Evolutionary conservation across 176 grass and related monocot genomes (phyloP).

Genomic region (Areca catechu): DNA sequence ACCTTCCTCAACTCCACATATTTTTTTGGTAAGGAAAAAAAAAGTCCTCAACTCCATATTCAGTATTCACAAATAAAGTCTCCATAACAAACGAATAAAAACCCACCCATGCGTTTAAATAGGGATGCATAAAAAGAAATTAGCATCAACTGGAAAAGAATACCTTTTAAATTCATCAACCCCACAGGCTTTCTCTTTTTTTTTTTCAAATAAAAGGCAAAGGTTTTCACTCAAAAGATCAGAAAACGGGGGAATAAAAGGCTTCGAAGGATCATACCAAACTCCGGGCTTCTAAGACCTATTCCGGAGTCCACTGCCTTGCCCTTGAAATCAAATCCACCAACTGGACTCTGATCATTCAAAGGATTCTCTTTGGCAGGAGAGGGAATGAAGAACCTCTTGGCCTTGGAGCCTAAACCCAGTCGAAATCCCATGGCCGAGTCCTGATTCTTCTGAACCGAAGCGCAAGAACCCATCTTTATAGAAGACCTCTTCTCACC

Average conservation of each 20-base stretch:
- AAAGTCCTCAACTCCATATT: too few species aligned
- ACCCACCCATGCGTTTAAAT: too few species aligned
- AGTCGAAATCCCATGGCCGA: background rate
- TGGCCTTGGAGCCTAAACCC: background rate
- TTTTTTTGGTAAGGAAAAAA: too few species aligned
- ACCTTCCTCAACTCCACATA: too few species aligned
- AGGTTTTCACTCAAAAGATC: background rate
- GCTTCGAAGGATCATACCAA: constrained; percentile 36
- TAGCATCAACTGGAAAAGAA: too few species aligned
- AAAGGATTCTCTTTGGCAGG: constrained; percentile 15
- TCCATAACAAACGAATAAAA: too few species aligned
- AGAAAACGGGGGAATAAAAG: constrained; percentile 7
- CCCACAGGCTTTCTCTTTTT: too few species aligned
- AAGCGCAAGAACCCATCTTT: constrained; percentile 16
- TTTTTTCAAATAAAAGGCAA: constrained; percentile 11
- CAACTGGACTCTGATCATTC: background rate
- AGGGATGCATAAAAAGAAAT: too few species aligned
- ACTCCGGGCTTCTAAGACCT: constrained; percentile 28
- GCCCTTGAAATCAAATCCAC: constrained; percentile 26
- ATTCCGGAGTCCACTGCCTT: constrained; percentile 18
- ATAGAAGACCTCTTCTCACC: too few species aligned
- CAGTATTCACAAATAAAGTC: too few species aligned
- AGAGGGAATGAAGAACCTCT: constrained; percentile 1
- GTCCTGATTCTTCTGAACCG: constrained; percentile 1
- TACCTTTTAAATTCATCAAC: too few species aligned